These are phyloP conservation scores for Citrus sp. DNA, from an alignment of 345 rosid species.

Conservation along the genomic window DNA sequence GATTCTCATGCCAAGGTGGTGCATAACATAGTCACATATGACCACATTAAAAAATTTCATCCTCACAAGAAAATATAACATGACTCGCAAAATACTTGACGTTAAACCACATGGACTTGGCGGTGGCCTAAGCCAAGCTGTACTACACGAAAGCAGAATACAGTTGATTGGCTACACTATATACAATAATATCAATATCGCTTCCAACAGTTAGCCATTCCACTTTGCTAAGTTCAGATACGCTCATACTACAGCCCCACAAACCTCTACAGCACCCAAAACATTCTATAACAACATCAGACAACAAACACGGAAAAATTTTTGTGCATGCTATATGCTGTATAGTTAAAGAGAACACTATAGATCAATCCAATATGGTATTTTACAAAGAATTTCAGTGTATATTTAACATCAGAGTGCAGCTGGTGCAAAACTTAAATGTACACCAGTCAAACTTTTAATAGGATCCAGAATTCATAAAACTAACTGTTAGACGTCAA, in stretches of 20 bases:
- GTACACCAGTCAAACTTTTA: neutral
- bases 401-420: neutral
- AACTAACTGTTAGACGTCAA: neutral
- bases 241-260: neutral
- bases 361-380: neutral
- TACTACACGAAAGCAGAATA: too few relatives aligned
- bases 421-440: slow-evolving; percentile 1
- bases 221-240: too few relatives aligned
- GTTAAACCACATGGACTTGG: neutral
- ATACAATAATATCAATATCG: too few relatives aligned
- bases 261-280: neutral
- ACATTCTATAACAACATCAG: neutral
- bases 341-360: neutral
- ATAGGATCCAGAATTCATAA: neutral
- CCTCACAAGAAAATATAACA: neutral
- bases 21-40: neutral
- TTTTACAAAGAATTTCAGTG: neutral
- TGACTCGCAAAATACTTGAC: neutral
- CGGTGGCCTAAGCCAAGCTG: too few relatives aligned
- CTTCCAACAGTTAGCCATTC: too few relatives aligned
- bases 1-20: neutral
- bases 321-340: neutral
- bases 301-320: neutral
- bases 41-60: neutral
- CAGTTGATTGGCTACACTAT: too few relatives aligned